Conservation (phyloP, 345 rosid species). For the Sapria himalayana region DNA sequence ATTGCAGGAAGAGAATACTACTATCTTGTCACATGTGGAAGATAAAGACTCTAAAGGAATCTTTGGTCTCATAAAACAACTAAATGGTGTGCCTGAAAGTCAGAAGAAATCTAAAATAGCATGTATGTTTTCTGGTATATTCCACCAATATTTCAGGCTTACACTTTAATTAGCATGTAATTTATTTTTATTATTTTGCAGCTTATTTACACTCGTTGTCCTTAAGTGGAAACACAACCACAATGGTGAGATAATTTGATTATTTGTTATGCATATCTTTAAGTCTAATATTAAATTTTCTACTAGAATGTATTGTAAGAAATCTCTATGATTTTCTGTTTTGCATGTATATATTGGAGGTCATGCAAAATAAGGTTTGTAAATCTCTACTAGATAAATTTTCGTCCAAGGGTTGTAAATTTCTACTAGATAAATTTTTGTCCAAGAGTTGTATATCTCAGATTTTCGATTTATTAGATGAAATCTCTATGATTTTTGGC, state of each 20-base stretch:
- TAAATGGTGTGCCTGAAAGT: conserved; percentile 33
- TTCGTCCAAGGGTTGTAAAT: too few species aligned
- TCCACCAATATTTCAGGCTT: too few species aligned
- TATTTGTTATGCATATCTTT: too few species aligned
- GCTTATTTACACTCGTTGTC: conserved; percentile 29
- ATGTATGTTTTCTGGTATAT: conserved; percentile 22
- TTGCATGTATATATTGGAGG: too few species aligned
- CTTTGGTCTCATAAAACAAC: conserved; percentile 54
- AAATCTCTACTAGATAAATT: too few species aligned
- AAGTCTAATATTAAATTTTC: not conserved
- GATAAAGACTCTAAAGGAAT: conserved; percentile 38
- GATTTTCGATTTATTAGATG: too few species aligned
- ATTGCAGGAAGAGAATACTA: conserved; percentile 41
- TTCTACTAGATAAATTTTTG: too few species aligned
- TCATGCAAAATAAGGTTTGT: too few species aligned
- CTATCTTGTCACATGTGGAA: conserved; percentile 29
- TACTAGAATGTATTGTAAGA: not conserved
- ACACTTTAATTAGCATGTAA: too few species aligned
- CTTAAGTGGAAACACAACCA: conserved; percentile 20
- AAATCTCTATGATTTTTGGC: too few species aligned
- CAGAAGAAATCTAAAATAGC: conserved; percentile 38
- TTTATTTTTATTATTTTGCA: conserved; percentile 14
- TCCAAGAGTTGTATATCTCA: too few species aligned
- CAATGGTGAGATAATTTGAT: conserved; percentile 33
- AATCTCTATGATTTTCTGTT: too few species aligned